A percentile compares a stretch with the other conserved stretches of the same genome.
Evolutionary conservation across 202 grass and related monocot genomes (phyloP).

Genomic region (Carex sylvatica): DNA sequence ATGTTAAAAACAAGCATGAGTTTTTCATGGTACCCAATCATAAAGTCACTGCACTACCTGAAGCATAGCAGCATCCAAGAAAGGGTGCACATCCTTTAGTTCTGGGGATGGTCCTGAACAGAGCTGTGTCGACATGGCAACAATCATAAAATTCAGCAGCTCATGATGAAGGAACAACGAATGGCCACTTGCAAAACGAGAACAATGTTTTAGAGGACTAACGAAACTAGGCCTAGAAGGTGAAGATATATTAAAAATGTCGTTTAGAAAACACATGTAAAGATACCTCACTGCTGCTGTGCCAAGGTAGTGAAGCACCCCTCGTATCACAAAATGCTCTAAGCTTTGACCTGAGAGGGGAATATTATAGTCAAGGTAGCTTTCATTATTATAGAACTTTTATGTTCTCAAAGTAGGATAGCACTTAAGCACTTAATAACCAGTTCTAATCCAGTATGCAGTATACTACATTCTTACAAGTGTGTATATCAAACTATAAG

Average conservation of each 20-base stretch:
- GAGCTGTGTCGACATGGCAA: constrained; percentile 96
- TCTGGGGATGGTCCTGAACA: constrained; percentile 94
- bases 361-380: not conserved
- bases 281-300: constrained; percentile 87
- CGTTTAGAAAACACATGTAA: constrained; percentile 25
- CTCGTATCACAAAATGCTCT: constrained; percentile 81
- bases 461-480: not conserved
- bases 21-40: not conserved
- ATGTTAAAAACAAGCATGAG: not conserved
- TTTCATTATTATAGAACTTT: not conserved
- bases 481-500: not conserved
- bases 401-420: not conserved
- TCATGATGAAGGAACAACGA: constrained; percentile 92
- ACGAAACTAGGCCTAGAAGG: not conserved
- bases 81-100: constrained; percentile 91
- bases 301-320: constrained; percentile 74
- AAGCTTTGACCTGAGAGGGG: constrained; percentile 51
- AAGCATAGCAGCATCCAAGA: constrained; percentile 89
- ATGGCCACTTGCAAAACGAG: constrained; percentile 54
- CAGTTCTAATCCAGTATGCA: not conserved
- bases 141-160: constrained; percentile 92
- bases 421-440: not conserved
- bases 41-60: constrained; percentile 59
- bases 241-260: constrained; percentile 12
- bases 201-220: constrained; percentile 5